Percentiles rank a stretch among this genome's conserved stretches.
Conservation (phyloP, 2,329 filamentous ascomycete genomes). For the Esteya vermicola region DNA sequence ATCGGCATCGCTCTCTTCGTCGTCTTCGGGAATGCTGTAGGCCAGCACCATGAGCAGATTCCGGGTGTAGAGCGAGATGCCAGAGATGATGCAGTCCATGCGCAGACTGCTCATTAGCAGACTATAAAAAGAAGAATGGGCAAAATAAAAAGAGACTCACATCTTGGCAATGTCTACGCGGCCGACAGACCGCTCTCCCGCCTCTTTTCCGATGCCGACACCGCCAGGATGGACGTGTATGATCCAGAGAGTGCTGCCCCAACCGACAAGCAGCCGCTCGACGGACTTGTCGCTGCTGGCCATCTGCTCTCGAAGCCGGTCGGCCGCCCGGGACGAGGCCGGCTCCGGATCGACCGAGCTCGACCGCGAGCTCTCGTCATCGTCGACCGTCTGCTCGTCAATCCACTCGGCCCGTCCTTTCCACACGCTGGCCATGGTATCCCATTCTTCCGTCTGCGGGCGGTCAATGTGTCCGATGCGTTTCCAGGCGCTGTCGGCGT, state of each 20-base stretch:
- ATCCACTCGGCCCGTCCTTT: constrained; percentile 89
- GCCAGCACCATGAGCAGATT: constrained; percentile 83
- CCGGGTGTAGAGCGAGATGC: constrained; percentile 90
- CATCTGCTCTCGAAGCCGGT: constrained; percentile 33
- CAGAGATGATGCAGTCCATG: constrained; percentile 96
- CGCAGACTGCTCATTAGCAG: constrained; percentile 45
- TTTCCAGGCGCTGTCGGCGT: constrained; percentile 82
- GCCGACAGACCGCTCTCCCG: constrained; percentile 57
- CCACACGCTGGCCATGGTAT: constrained; percentile 94
- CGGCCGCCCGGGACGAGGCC: constrained; percentile 24
- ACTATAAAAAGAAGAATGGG: not conserved
- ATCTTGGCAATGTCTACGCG: constrained; percentile 85
- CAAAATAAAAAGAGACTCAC: too few species aligned
- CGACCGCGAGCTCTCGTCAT: constrained; percentile 42
- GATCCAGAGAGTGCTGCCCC: constrained; percentile 94
- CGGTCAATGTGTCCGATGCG: constrained; percentile 84
- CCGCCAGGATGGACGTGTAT: constrained; percentile 75
- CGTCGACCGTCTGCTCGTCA: constrained; percentile 66
- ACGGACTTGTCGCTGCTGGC: constrained; percentile 32
- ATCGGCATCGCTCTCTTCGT: constrained; percentile 22
- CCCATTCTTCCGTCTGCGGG: constrained; percentile 76
- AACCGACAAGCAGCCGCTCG: constrained; percentile 82
- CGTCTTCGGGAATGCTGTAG: constrained; percentile 66
- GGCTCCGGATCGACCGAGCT: too few species aligned
- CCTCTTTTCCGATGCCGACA: constrained; percentile 49